Percentiles rank a stretch among this genome's conserved stretches.
phyloP scores from a whole-genome alignment of 176 grass and related monocot species.

The Aechmea fasciata region DNA sequence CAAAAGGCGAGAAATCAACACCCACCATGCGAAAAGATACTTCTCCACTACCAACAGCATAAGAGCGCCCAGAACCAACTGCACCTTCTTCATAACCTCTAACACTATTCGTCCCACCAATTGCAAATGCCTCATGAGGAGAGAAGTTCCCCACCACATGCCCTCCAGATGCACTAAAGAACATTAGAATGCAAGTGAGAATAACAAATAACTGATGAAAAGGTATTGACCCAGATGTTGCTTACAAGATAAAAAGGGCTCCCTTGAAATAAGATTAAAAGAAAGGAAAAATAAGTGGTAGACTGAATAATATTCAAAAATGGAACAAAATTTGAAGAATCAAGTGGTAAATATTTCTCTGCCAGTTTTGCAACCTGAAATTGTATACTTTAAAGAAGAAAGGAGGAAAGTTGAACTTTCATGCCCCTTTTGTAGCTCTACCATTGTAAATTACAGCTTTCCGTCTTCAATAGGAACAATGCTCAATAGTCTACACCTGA shows the following conservation, averaged over 20 bases:
- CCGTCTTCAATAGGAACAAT: too few relatives aligned
- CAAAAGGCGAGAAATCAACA: not conserved
- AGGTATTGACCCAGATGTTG: not conserved
- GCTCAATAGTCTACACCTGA: too few relatives aligned
- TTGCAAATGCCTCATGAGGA: constrained; percentile 87
- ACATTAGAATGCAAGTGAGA: constrained; percentile 15
- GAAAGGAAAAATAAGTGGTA: not conserved
- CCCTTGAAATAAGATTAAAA: not conserved
- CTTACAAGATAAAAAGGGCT: not conserved
- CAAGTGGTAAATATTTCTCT: too few relatives aligned
- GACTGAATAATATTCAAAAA: too few relatives aligned
- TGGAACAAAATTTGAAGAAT: too few relatives aligned
- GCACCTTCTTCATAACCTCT: constrained; percentile 96
- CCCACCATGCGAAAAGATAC: constrained; percentile 70
- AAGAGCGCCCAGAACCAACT: constrained; percentile 63
- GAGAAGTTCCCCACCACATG: constrained; percentile 83
- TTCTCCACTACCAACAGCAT: constrained; percentile 82
- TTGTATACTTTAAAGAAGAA: too few relatives aligned
- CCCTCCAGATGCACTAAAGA: constrained; percentile 73
- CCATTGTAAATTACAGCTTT: too few relatives aligned
- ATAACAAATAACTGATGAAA: not conserved
- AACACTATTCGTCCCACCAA: constrained; percentile 91
- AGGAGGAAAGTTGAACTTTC: too few relatives aligned
- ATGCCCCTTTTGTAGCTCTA: too few relatives aligned
- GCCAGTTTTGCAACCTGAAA: too few relatives aligned